phyloP scores from a whole-genome alignment of 2,329 filamentous ascomycete species.

The Hymenoscyphus fraxineus region DNA sequence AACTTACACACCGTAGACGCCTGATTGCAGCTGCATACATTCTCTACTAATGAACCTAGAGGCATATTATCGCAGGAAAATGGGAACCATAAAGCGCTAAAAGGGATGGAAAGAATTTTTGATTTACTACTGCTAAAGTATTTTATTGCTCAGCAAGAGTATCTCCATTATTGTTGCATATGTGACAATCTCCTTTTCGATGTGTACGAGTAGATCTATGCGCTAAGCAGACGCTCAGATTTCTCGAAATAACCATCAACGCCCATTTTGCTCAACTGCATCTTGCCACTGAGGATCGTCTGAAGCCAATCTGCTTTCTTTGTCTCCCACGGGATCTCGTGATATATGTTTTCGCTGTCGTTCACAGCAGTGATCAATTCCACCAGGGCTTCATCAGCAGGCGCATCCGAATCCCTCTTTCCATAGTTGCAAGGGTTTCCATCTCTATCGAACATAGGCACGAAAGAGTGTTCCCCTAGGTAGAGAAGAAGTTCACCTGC shows the following conservation, averaged over 20 bases:
- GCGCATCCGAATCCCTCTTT: not conserved
- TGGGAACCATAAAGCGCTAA: too few relatives aligned
- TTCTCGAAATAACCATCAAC: not conserved
- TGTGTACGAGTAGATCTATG: too few relatives aligned
- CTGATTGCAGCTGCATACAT: too few relatives aligned
- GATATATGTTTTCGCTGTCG: not conserved
- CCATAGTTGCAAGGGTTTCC: not conserved
- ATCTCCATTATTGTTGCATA: too few relatives aligned
- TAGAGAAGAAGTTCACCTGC: not conserved
- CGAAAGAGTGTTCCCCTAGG: not conserved
- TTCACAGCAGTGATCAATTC: not conserved
- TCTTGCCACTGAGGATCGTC: not conserved
- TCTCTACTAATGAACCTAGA: too few relatives aligned
- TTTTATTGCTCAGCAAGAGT: too few relatives aligned
- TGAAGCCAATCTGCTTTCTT: not conserved
- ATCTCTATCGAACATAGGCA: not conserved
- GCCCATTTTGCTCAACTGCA: not conserved
- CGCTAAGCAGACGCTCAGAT: not conserved
- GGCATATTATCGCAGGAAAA: too few relatives aligned
- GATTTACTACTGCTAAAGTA: too few relatives aligned
- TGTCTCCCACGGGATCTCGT: not conserved
- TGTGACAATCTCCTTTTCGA: too few relatives aligned
- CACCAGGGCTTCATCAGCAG: not conserved
- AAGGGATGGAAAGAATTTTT: too few relatives aligned
- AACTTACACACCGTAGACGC: too few relatives aligned